Conservation (phyloP, 192 early-diverging fungal species). For the Backusella mclennaniae region DNA sequence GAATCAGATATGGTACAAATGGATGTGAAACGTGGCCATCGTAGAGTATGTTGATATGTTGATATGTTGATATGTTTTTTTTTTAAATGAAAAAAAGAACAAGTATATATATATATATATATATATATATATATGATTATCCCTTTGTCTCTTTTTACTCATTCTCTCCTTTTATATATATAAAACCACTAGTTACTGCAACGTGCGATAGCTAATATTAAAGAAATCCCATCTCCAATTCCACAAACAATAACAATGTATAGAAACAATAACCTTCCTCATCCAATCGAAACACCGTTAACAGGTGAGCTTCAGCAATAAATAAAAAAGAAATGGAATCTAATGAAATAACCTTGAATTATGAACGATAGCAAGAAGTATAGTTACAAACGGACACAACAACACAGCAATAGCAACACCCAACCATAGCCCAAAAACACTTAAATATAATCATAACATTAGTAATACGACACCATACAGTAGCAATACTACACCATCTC, state of each 20-base stretch:
- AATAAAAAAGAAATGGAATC: not conserved
- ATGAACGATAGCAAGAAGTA: not conserved
- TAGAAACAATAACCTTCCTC: not conserved
- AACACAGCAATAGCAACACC: not conserved
- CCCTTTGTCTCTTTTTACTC: not conserved
- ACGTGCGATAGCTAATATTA: slow-evolving; percentile 31
- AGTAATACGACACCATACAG: not conserved
- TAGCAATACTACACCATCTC: not conserved
- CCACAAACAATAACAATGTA: not conserved
- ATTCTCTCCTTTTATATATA: not conserved
- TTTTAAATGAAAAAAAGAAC: not conserved
- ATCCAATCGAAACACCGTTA: not conserved
- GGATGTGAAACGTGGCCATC: slow-evolving; percentile 42
- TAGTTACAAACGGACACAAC: too few relatives aligned
- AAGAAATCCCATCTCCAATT: slow-evolving; percentile 24
- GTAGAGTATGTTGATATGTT: slow-evolving; percentile 32
- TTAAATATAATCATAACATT: not conserved
- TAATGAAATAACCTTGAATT: not conserved
- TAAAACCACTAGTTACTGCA: slow-evolving; percentile 35
- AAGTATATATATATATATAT: not conserved
- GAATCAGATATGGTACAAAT: slow-evolving; percentile 39
- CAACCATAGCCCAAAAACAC: not conserved
- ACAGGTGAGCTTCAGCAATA: not conserved
- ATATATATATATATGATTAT: not conserved
- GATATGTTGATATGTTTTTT: not conserved